Conservation (phyloP, 768 basidiomycete genomes). For the Psilocybe cyanescens region DNA sequence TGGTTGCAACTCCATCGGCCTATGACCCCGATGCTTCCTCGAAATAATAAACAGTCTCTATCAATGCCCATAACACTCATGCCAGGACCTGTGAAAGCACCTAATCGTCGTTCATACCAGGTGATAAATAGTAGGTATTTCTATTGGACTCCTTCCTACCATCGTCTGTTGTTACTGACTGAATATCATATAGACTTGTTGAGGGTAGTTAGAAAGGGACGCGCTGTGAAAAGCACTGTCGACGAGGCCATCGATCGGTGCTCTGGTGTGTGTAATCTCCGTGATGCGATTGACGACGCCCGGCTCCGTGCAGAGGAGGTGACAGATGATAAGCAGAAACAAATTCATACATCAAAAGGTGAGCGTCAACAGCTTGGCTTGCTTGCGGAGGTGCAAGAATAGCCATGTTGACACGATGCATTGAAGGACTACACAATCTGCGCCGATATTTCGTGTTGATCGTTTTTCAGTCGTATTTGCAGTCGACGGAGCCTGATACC, state of each 20-base stretch:
- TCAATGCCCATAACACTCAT: slow-evolving; percentile 47
- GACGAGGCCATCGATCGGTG: slow-evolving; percentile 91
- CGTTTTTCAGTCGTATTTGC: slow-evolving; percentile 89
- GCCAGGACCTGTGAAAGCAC: slow-evolving; percentile 33
- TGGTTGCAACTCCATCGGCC: slow-evolving; percentile 67
- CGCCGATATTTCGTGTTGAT: slow-evolving; percentile 86
- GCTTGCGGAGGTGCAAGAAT: too few relatives aligned
- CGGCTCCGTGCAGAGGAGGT: slow-evolving; percentile 79
- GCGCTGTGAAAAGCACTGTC: slow-evolving; percentile 82
- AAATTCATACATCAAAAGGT: slow-evolving; percentile 75
- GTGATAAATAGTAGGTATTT: slow-evolving; percentile 80
- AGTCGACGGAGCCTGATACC: slow-evolving; percentile 81
- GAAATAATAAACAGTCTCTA: slow-evolving; percentile 38
- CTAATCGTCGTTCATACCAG: slow-evolving; percentile 71
- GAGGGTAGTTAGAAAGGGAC: slow-evolving; percentile 85
- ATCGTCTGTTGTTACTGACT: not conserved
- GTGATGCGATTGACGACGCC: slow-evolving; percentile 87
- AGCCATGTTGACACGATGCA: slow-evolving; percentile 44
- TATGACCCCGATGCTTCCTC: slow-evolving; percentile 41
- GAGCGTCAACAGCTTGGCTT: not conserved
- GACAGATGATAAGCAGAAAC: slow-evolving; percentile 71
- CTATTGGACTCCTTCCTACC: not conserved
- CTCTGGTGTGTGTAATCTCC: slow-evolving; percentile 79
- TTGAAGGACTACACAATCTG: slow-evolving; percentile 65
- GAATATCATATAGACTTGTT: slow-evolving; percentile 59